These are phyloP conservation scores for Pichiaceae sp. DNA, from an alignment of 1,139 yeast species.

Conservation along the genomic window DNA sequence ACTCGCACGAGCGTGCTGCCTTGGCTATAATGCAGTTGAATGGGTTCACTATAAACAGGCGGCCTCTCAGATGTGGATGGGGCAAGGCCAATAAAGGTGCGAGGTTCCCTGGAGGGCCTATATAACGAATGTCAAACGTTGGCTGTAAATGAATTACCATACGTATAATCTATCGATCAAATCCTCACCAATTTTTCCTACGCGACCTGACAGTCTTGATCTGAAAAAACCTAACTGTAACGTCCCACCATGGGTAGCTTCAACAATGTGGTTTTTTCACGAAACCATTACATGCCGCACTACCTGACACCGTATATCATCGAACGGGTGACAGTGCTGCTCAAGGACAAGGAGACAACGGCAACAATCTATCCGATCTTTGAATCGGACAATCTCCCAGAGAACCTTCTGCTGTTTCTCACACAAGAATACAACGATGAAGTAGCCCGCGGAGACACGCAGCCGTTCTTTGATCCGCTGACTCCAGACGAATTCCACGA, in stretches of 20 bases:
- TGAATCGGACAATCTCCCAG: constrained; percentile 56
- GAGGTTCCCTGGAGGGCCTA: constrained; percentile 4
- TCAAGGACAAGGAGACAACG: constrained; percentile 83
- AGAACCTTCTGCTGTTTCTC: constrained; percentile 67
- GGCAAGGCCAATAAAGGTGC: constrained; percentile 34
- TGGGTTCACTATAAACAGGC: constrained; percentile 69
- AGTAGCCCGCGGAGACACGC: constrained; percentile 80
- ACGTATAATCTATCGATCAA: no score
- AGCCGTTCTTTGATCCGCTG: constrained; percentile 74
- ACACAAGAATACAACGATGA: constrained; percentile 94
- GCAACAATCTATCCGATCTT: constrained; percentile 88
- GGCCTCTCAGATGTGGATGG: constrained; percentile 84
- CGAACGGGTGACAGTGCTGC: constrained; percentile 48
- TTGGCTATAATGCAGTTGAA: constrained; percentile 75
- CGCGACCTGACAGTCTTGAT: no score
- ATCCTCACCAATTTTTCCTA: no score
- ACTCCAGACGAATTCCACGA: constrained; percentile 65
- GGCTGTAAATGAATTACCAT: no score
- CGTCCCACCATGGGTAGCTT: constrained; percentile 20
- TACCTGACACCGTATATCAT: constrained; percentile 17
- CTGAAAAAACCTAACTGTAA: no score
- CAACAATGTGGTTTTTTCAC: constrained; percentile 21
- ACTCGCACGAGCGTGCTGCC: constrained; percentile 83
- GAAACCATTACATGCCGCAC: constrained; percentile 22
- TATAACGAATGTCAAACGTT: constrained; percentile 4